A percentile compares a stretch with the other conserved stretches of the same genome.
Evolutionary conservation across 2,329 filamentous ascomycete species (phyloP).

Genomic region (Periconia sp.): DNA sequence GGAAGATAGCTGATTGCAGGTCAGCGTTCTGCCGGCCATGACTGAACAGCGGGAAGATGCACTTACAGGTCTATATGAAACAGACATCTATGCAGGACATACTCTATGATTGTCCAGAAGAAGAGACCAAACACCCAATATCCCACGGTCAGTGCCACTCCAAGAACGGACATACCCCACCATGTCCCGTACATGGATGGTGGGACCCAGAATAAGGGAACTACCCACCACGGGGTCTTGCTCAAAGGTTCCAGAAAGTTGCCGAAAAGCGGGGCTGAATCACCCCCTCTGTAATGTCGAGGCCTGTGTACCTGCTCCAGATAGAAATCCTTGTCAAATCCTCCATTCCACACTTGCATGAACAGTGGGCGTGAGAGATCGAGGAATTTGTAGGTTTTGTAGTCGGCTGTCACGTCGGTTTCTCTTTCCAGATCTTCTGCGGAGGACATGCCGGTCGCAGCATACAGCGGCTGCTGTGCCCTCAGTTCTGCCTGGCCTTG

Average conservation of each 20-base stretch:
- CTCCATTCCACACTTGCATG: conserved; percentile 82
- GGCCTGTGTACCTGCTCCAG: conserved; percentile 94
- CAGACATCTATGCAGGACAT: conserved; percentile 81
- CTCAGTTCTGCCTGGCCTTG: conserved; percentile 56
- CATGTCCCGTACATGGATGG: conserved; percentile 71
- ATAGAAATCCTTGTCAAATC: conserved; percentile 95
- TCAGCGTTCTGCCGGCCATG: conserved; percentile 27
- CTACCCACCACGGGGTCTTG: conserved; percentile 91
- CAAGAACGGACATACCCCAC: conserved; percentile 64
- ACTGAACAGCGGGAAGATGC: not conserved
- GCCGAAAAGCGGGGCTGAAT: conserved; percentile 90
- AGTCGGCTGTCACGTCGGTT: conserved; percentile 76
- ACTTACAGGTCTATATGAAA: conserved; percentile 92
- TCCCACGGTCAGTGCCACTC: conserved; percentile 49
- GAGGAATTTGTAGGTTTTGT: conserved; percentile 89
- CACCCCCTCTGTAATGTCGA: conserved; percentile 91
- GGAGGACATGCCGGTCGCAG: conserved; percentile 79
- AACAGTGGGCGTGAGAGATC: conserved; percentile 84
- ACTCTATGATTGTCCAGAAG: conserved; percentile 90
- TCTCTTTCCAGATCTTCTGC: conserved; percentile 85
- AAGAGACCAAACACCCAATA: conserved; percentile 73
- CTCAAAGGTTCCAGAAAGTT: conserved; percentile 98
- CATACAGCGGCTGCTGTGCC: conserved; percentile 51
- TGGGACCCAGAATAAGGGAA: conserved; percentile 86
- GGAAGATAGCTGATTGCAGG: conserved; percentile 69